Percentiles rank a stretch among this genome's conserved stretches.
phyloP scores from a whole-genome alignment of 2,329 filamentous ascomycete species.

The Penicillium brevicompactum region DNA sequence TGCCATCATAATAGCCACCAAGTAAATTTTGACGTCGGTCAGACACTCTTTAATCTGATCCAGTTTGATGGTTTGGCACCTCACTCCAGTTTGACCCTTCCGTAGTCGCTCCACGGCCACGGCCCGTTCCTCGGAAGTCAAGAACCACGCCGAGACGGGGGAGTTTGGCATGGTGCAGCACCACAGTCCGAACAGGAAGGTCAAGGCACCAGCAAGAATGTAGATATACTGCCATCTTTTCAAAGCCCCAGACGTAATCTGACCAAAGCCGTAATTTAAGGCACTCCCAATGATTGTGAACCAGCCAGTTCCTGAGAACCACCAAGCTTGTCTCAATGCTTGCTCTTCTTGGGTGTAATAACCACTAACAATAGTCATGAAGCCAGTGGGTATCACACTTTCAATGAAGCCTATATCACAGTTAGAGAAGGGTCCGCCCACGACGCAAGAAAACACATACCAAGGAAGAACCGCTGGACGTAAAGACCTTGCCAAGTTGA shows the following conservation, averaged over 20 bases:
- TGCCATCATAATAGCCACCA: slow-evolving; percentile 69
- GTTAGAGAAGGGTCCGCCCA: neutral
- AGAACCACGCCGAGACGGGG: slow-evolving; percentile 69
- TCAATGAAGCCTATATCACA: slow-evolving; percentile 55
- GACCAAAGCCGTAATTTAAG: slow-evolving; percentile 69
- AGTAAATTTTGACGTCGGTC: slow-evolving; percentile 64
- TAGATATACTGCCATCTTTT: slow-evolving; percentile 73
- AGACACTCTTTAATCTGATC: slow-evolving; percentile 61
- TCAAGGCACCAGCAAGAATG: slow-evolving; percentile 64
- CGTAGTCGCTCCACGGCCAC: slow-evolving; percentile 66
- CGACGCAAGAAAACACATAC: slow-evolving; percentile 11
- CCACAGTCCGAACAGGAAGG: slow-evolving; percentile 64
- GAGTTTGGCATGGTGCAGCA: slow-evolving; percentile 69
- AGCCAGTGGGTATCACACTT: slow-evolving; percentile 65
- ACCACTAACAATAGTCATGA: slow-evolving; percentile 64
- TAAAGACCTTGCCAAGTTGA: slow-evolving; percentile 65
- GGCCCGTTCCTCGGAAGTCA: slow-evolving; percentile 63
- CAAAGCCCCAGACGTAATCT: slow-evolving; percentile 58
- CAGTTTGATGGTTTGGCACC: slow-evolving; percentile 62
- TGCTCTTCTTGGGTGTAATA: slow-evolving; percentile 70
- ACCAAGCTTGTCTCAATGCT: slow-evolving; percentile 65
- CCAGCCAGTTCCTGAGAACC: slow-evolving; percentile 62
- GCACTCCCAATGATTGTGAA: slow-evolving; percentile 65
- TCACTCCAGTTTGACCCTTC: slow-evolving; percentile 64
- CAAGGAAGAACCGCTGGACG: slow-evolving; percentile 64